Evolutionary conservation across 768 basidiomycete species (phyloP), one percentile per base, ranked within the genome.

Genomic region (Kwoniella shandongensis): DNA sequence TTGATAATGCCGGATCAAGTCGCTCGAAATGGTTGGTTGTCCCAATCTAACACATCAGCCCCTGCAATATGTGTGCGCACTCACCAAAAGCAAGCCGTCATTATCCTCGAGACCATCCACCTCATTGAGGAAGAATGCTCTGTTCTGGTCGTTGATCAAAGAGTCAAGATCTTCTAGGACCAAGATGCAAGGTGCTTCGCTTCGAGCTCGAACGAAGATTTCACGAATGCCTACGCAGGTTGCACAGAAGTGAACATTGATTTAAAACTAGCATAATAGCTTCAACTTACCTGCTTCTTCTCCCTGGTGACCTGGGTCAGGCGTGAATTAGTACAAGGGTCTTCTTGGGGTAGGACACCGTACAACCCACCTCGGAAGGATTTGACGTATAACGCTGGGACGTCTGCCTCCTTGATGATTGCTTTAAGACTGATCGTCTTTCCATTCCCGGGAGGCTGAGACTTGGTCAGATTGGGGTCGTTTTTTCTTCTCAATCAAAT

Each of bases 51-150:
- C 32, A n/a, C 32, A 23, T n/a, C 26, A 20, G 12, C 12, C 20
- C 26, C 7, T 32, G 32, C 6, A 32, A 32, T 6, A 6, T 13
- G 13, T 22, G 13, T 8, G 0, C 17, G 46, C 10, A 61, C 71
- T 32, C 40, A 91, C 85, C 65, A 91, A 78, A 26, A 91, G 81
- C 10, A 92, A 63, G 0, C 90, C 90, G 58, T 90, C 84, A 66
- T 91, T 91, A 27, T 84, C 82, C 69, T 86, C 84, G 29, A 91
- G 74, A 0, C 89, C 89, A 61, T 91, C 89, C 13, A 75, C 58
- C 70, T 91, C 86, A 69, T 92, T 92, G 45, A 92, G 80, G 83
- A 91, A 91, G 80, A 88, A 91, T 2, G 88, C 88, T 27, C 89
- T 83, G 68, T 90, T 91, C 6, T 69, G 47, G 66, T 89, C 83